phyloP scores from a whole-genome alignment of 2,329 filamentous ascomycete genomes.

The Trichoderma guizhouense region DNA sequence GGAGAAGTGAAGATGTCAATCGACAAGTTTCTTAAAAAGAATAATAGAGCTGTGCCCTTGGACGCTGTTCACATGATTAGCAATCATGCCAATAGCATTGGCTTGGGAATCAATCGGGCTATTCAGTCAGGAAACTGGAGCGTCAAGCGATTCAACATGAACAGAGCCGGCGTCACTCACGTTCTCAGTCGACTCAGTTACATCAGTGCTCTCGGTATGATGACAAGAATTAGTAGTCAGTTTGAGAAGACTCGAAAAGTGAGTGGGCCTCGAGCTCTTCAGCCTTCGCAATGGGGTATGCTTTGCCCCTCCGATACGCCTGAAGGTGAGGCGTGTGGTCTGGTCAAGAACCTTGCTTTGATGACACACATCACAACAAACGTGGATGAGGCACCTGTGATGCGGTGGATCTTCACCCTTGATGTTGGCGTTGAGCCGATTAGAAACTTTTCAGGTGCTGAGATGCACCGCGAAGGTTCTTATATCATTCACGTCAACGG shows the following conservation, averaged over 20 bases:
- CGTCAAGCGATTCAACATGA: slow-evolving; percentile 98
- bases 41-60: slow-evolving; percentile 81
- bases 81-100: slow-evolving; percentile 82
- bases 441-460: slow-evolving; percentile 67
- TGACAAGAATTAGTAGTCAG: slow-evolving; percentile 97
- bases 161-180: slow-evolving; percentile 92
- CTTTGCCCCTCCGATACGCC: slow-evolving; percentile 95
- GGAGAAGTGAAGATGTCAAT: slow-evolving; percentile 86
- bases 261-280: slow-evolving; percentile 88
- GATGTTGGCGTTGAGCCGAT: slow-evolving; percentile 80
- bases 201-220: slow-evolving; percentile 96
- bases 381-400: slow-evolving; percentile 87
- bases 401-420: slow-evolving; percentile 79
- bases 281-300: slow-evolving; percentile 98
- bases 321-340: slow-evolving; percentile 95
- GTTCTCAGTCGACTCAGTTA: slow-evolving; percentile 94
- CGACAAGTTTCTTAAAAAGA: slow-evolving; percentile 93
- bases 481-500: slow-evolving; percentile 96
- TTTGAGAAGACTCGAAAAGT: slow-evolving; percentile 99
- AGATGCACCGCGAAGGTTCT: slow-evolving; percentile 78
- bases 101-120: slow-evolving; percentile 87
- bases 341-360: slow-evolving; percentile 95
- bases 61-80: slow-evolving; percentile 83
- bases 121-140: slow-evolving; percentile 98
- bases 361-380: slow-evolving; percentile 99